phyloP scores from a whole-genome alignment of 2,329 filamentous ascomycete species.

The Botrytis elliptica region DNA sequence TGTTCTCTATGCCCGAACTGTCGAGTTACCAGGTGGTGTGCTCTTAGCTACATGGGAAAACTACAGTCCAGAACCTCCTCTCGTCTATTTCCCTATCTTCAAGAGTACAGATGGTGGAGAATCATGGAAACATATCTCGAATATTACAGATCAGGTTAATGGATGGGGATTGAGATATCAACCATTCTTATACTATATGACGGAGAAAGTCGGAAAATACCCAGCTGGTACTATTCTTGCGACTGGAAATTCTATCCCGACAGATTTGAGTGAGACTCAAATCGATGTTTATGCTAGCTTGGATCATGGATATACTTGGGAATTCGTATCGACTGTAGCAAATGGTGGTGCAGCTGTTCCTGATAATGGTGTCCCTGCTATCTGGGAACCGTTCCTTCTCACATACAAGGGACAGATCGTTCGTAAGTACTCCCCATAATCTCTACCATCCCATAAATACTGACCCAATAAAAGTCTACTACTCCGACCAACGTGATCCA shows the following conservation, averaged over 20 bases:
- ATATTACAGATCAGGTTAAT: constrained; percentile 62
- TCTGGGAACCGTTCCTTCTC: constrained; percentile 71
- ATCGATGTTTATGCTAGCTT: constrained; percentile 68
- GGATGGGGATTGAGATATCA: constrained; percentile 67
- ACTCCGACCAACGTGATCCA: constrained; percentile 68
- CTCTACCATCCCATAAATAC: neutral
- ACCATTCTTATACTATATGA: constrained; percentile 65
- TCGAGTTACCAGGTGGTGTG: constrained; percentile 41
- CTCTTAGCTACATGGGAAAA: constrained; percentile 56
- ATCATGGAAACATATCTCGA: constrained; percentile 63
- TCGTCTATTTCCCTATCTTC: constrained; percentile 52
- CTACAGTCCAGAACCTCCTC: constrained; percentile 55
- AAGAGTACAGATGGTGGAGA: constrained; percentile 53
- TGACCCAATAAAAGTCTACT: constrained; percentile 50
- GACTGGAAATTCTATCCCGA: constrained; percentile 45
- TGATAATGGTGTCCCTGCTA: constrained; percentile 61
- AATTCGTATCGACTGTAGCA: constrained; percentile 65
- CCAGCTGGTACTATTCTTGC: constrained; percentile 61
- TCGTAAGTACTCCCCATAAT: constrained; percentile 1
- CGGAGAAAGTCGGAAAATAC: constrained; percentile 56
- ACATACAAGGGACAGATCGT: constrained; percentile 59
- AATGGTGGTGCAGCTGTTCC: constrained; percentile 57
- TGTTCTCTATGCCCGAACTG: constrained; percentile 40
- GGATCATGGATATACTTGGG: constrained; percentile 61
- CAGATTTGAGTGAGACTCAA: constrained; percentile 59